Base-by-base conservation (phyloP, 2,329 filamentous ascomycete genomes). In the Venturia pyrina region DNA sequence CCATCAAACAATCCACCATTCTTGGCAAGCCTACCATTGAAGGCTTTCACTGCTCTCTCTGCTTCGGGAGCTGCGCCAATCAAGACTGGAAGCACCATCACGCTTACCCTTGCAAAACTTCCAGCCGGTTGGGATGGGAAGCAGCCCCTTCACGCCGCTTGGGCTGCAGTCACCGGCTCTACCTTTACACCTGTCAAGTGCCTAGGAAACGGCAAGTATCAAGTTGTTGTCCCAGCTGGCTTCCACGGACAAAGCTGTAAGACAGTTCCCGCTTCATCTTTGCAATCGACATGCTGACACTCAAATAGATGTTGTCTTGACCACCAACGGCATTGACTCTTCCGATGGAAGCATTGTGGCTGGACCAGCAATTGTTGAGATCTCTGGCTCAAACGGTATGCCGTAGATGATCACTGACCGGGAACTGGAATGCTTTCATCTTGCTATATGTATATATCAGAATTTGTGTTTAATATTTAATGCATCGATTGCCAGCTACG, bases 31-130 rank as follows among this genome's bases (percentile, higher is more conserved):
- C 78, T 89, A 1, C 85, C 86, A 1, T 81, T 89, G 72, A 85
- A 81, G 75, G 82, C 84, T 0, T 87, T 88, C 76, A 84, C 85
- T 5, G 68, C 72, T 15, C 76, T 88, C 3, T 67, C 65, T 19
- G 66, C 69, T 6, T 63, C 60, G 60, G 43, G 50, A 7, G 64
- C 66, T 24, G 59, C 32, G 11, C 40, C 41, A 5, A 48, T 71
- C 56, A 69, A 43, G 53, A 68, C 66, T 19, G 68, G 68, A 50
- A 62, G 64, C n/a, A 67, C 67, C 7, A 64, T 73, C 41, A 66
- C 61, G 24, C 66, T 73, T 13, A 67, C 67, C 37, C 70, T 71
- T 3, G 68, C 69, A 77, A 66, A 67, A n/a, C 69, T 70, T 48
- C 65, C 69, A 28, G 46, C 65, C 10, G 44, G 24, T 0, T 57